Evolutionary conservation across 495 filamentous ascomycete genomes (phyloP), one percentile per base, ranked within the genome.

Genomic region (Penicillium fimorum): DNA sequence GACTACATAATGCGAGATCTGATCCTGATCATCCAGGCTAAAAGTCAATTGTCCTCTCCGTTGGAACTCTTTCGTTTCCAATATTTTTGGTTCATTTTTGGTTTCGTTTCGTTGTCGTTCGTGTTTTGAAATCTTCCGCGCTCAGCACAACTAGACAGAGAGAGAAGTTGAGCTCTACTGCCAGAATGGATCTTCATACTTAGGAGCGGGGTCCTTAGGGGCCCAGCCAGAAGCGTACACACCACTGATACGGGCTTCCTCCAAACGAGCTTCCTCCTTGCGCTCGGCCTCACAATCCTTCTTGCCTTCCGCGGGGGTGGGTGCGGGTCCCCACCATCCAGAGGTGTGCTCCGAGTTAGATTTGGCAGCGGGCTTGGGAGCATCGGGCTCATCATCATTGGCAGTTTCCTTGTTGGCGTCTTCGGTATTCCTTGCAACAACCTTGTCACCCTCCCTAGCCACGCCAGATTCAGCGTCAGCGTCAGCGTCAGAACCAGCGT

Each of bases 401-500:
- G 11, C 27, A 24, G 12, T 15, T 13, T 30, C 22, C 4, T 43
- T 18, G 10, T 32, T 38, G 35, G 15, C 35, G 7, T 38, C 35
- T 3, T 38, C 35, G 5, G 3, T 6, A 38, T 38, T 15, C 0
- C n/a, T n/a, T 38, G 35, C 35, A 38, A 17, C n/a, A 7, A 11
- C 44, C 1, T 47, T 29, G 4, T 29, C 25, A 27, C 15, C 30
- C 29, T 47, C 25, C 10, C 47, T 40, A n/a, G 24, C 47, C 33
- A 20, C 43, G 7, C 38, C 41, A 38, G 37, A 12, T 42, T 30
- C 9, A 24, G 35, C 17, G 5, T 55, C 67, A 43, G 55, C 58
- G 7, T 17, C 35, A 17, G 37, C 55, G 11, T 29, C 15, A n/a
- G n/a, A n/a, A n/a, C n/a, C n/a, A n/a, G n/a, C n/a, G n/a, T n/a